Conservation (phyloP, 2,329 filamentous ascomycete species). For the Diplocarpon rosae region DNA sequence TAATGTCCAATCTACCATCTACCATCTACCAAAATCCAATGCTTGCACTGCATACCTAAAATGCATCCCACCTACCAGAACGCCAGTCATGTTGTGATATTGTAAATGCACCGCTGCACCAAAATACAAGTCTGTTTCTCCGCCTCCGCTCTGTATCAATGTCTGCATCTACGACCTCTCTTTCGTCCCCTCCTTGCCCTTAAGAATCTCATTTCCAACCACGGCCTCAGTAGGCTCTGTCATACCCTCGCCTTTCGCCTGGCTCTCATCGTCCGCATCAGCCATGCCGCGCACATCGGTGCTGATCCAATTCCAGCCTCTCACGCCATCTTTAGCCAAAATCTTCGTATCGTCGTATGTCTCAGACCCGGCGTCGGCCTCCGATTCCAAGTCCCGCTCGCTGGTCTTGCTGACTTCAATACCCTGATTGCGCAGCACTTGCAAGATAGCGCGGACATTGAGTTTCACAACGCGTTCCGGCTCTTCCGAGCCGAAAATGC, state of each 20-base stretch:
- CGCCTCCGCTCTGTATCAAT: neutral
- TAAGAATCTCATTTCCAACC: slow-evolving; percentile 17
- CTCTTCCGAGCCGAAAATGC: slow-evolving; percentile 44
- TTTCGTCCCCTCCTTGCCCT: slow-evolving; percentile 5
- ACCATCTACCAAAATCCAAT: no score
- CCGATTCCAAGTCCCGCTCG: slow-evolving; percentile 29
- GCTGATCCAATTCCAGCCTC: slow-evolving; percentile 24
- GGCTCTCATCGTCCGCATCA: slow-evolving; percentile 13
- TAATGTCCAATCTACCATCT: no score
- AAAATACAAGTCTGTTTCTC: no score
- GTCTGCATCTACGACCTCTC: slow-evolving; percentile 2
- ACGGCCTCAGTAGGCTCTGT: slow-evolving; percentile 15
- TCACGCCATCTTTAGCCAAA: slow-evolving; percentile 16
- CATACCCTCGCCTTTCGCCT: slow-evolving; percentile 2
- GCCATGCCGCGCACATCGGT: slow-evolving; percentile 13
- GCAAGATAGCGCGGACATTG: slow-evolving; percentile 47
- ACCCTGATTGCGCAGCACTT: slow-evolving; percentile 41
- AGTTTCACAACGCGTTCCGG: slow-evolving; percentile 48
- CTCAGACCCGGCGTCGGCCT: slow-evolving; percentile 7
- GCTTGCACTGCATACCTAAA: no score
- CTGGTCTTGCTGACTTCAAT: slow-evolving; percentile 39
- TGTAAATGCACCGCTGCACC: no score
- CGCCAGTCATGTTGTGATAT: no score
- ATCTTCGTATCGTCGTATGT: slow-evolving; percentile 22
- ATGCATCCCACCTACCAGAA: no score